Evolutionary conservation across 805 yeast species (phyloP).

Genomic region (Zygosaccharomyces kombuchaensis): DNA sequence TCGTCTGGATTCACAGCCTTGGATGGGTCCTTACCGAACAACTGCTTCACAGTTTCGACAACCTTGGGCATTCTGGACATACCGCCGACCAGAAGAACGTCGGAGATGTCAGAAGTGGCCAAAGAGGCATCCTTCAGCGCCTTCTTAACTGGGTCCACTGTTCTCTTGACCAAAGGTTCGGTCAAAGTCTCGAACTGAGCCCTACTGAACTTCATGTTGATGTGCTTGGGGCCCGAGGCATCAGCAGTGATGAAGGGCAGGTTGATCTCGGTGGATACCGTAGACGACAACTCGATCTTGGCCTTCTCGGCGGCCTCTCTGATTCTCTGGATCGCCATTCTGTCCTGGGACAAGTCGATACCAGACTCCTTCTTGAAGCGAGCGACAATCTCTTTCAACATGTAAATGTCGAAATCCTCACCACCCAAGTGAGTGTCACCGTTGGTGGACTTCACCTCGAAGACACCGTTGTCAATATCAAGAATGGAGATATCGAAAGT

Average conservation of each 20-base stretch:
- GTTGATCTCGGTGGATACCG: constrained; percentile 61
- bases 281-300: constrained; percentile 73
- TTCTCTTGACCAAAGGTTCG: constrained; percentile 62
- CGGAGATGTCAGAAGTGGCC: constrained; percentile 63
- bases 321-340: constrained; percentile 71
- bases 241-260: constrained; percentile 81
- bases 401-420: constrained; percentile 79
- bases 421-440: constrained; percentile 90
- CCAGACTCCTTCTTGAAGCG: constrained; percentile 71
- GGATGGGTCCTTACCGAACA: constrained; percentile 80
- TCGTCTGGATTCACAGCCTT: constrained; percentile 94
- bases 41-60: constrained; percentile 59
- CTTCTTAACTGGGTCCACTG: constrained; percentile 71
- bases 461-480: constrained; percentile 96
- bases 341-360: constrained; percentile 53
- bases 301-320: constrained; percentile 82
- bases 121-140: constrained; percentile 74
- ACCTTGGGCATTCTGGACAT: constrained; percentile 90
- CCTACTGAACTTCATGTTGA: constrained; percentile 62
- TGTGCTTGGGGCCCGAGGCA: constrained; percentile 67
- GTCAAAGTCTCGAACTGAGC: constrained; percentile 69
- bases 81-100: constrained; percentile 78
- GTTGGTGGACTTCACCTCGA: constrained; percentile 95
- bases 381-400: constrained; percentile 79
- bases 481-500: constrained; percentile 94